Evolutionary conservation across 306 rosid species (phyloP).

Genomic region (Pyrus pyrifolia): DNA sequence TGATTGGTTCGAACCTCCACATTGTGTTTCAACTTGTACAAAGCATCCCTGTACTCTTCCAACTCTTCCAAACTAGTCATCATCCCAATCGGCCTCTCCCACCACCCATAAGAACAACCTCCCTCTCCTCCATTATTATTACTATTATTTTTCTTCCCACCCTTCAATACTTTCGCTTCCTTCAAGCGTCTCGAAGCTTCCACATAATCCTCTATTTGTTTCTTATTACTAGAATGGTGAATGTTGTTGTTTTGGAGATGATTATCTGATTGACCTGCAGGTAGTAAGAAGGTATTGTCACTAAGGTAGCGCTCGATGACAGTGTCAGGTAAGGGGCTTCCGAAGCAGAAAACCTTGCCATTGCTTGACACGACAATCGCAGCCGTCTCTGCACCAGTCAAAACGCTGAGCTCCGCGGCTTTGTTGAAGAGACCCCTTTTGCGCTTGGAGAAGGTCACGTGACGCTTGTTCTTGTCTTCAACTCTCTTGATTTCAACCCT

Average conservation of each 20-base stretch:
- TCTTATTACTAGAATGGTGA: not conserved
- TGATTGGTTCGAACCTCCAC: not conserved
- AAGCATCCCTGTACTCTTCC: not conserved
- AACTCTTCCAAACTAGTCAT: not conserved
- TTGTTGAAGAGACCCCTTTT: slow-evolving; percentile 15
- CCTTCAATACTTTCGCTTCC: not conserved
- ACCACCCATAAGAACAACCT: slow-evolving; percentile 1
- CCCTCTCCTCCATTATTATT: not conserved
- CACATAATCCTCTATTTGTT: not conserved
- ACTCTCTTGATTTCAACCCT: slow-evolving; percentile 9
- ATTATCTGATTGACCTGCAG: not conserved
- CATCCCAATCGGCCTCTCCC: slow-evolving; percentile 1
- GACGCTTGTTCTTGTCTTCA: slow-evolving; percentile 1
- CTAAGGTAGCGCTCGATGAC: not conserved
- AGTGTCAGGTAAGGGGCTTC: not conserved
- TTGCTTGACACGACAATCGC: slow-evolving; percentile 5
- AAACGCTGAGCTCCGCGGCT: slow-evolving; percentile 5
- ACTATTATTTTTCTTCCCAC: not conserved
- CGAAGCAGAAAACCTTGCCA: slow-evolving; percentile 14
- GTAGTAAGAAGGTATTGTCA: not conserved
- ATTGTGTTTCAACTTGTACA: not conserved
- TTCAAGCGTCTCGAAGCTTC: not conserved
- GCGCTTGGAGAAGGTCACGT: slow-evolving; percentile 23
- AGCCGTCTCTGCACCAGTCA: not conserved
- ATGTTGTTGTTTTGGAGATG: not conserved